Percentiles rank a stretch among this genome's conserved stretches.
phyloP scores from a whole-genome alignment of 108 stramenopile genomes.

The Fistulifera pelliculosa region DNA sequence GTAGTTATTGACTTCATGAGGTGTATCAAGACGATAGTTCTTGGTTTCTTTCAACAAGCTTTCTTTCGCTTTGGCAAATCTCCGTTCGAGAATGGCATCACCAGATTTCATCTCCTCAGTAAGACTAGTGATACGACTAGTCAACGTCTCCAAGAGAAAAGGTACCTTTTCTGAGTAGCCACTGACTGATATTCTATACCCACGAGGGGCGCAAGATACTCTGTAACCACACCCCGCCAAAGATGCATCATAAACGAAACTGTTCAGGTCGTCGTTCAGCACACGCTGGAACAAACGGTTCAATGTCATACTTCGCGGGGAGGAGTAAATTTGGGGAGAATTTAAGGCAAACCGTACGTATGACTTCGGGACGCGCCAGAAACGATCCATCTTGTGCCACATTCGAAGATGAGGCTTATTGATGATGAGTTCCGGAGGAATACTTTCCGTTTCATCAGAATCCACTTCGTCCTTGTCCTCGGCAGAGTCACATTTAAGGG shows the following conservation, averaged over 20 bases:
- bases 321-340: conserved; percentile 61
- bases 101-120: conserved; percentile 79
- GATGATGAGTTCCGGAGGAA: conserved; percentile 43
- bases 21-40: conserved; percentile 71
- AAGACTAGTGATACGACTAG: conserved; percentile 59
- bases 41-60: conserved; percentile 76
- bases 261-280: conserved; percentile 78
- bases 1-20: conserved; percentile 78
- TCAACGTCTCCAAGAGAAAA: conserved; percentile 66
- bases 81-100: conserved; percentile 39
- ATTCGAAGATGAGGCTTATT: conserved; percentile 46
- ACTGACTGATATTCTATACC: conserved; percentile 57
- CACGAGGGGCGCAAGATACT: conserved; percentile 47
- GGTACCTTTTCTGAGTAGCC: conserved; percentile 83
- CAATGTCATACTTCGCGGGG: conserved; percentile 76
- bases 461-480: conserved; percentile 29
- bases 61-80: conserved; percentile 60
- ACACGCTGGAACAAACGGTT: conserved; percentile 72
- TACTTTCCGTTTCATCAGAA: conserved; percentile 2
- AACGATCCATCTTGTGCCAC: conserved; percentile 82
- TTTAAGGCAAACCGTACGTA: conserved; percentile 50
- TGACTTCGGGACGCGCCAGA: conserved; percentile 72
- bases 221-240: conserved; percentile 75
- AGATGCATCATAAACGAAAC: conserved; percentile 80
- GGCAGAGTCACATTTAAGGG: conserved; percentile 60